Base-by-base conservation (phyloP, 768 basidiomycete genomes). In the Amylocystis lapponica region DNA sequence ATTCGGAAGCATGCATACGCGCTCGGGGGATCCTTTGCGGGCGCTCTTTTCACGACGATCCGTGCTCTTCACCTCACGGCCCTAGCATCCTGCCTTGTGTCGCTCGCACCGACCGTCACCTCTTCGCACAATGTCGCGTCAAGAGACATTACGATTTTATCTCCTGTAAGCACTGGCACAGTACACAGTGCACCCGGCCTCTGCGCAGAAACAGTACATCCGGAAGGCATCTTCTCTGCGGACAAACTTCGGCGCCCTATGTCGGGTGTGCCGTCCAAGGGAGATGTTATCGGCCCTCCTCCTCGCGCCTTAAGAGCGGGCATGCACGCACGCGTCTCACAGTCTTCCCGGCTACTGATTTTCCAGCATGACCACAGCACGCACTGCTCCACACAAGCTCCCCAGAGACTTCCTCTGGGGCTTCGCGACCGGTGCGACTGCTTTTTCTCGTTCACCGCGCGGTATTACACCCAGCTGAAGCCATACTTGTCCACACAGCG, bases 321-420 rank as follows among this genome's bases (percentile, higher is more conserved):
- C 53, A 55, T 46, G 46, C 40, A 34, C 46, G 47, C 45, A 40
- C 39, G 44, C 39, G 43, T 45, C 45, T n/a, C n/a, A n/a, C 44
- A 31, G 37, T 39, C 27, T 45, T 45, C 55, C 60, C 59, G 64
- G 57, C 56, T 57, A 49, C 48, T 60, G 52, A 50, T 58, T 54
- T 55, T 39, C 55, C 52, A 50, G 51, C 49, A 57, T 54, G 49
- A 45, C 51, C 46, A 47, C 51, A 47, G 37, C 45, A 37, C 36
- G 43, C 45, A 38, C 39, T 33, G 45, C 38, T 20, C 39, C 43
- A 29, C 53, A 56, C 48, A 58, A 49, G 46, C 63, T 83, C 25
- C 72, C 78, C 22, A 68, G 67, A 42, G 74, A 78, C 55, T 82
- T 84, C 58, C 65, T 83, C 40, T 84, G 81, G 77, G 80, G 81